These are phyloP conservation scores for Leishmania amazonensis DNA, from an alignment of 208 protist genomes.

Conservation along the genomic window DNA sequence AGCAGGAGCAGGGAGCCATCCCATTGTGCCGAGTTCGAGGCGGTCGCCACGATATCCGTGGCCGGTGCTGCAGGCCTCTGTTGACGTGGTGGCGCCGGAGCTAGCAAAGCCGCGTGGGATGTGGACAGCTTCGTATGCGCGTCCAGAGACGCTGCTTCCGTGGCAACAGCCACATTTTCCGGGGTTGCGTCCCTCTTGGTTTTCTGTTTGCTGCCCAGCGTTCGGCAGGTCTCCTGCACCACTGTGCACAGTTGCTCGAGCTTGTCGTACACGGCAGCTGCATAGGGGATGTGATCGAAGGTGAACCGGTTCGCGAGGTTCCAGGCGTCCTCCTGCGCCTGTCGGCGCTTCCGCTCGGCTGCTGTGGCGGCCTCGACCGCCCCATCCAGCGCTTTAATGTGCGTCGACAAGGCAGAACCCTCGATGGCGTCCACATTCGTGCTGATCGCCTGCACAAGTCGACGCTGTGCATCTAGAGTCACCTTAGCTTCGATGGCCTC, in stretches of 20 bases:
- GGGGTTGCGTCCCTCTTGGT: neutral
- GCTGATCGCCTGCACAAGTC: slow-evolving; percentile 45
- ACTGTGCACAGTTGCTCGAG: slow-evolving; percentile 50
- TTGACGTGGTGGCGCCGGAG: neutral
- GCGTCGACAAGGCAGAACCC: slow-evolving; percentile 37
- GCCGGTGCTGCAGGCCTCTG: neutral
- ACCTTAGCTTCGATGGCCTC: slow-evolving; percentile 50
- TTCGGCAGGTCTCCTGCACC: slow-evolving; percentile 34
- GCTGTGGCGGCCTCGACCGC: slow-evolving; percentile 16
- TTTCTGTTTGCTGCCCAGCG: slow-evolving; percentile 11
- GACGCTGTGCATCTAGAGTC: slow-evolving; percentile 41
- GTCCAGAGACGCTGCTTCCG: neutral
- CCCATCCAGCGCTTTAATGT: slow-evolving; percentile 29
- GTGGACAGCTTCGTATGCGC: neutral
- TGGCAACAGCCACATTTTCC: neutral
- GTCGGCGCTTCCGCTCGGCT: slow-evolving; percentile 19
- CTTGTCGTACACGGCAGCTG: slow-evolving; percentile 63
- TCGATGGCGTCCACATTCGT: slow-evolving; percentile 42
- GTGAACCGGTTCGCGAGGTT: slow-evolving; percentile 40
- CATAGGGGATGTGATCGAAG: slow-evolving; percentile 67
- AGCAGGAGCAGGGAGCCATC: slow-evolving; percentile 55
- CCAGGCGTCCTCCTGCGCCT: slow-evolving; percentile 40
- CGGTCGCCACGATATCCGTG: neutral
- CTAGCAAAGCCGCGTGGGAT: neutral
- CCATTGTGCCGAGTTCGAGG: slow-evolving; percentile 29